Evolutionary conservation across 2,329 filamentous ascomycete species (phyloP).

Genomic region (Ampelomyces quisqualis): DNA sequence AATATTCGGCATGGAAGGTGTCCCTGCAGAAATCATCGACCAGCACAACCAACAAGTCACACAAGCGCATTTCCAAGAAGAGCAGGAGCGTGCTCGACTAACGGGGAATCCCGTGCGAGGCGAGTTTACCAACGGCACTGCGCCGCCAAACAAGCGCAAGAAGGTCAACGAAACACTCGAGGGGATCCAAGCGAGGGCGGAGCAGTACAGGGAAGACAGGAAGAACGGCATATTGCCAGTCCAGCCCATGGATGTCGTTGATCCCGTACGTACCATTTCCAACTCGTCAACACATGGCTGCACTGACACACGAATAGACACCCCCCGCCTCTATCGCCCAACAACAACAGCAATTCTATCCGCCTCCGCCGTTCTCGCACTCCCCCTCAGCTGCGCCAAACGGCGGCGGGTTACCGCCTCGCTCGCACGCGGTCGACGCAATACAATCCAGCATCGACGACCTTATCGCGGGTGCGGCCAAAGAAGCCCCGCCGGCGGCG

Average conservation of each 20-base stretch:
- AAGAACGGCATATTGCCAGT: conserved; percentile 45
- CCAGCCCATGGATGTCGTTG: conserved; percentile 18
- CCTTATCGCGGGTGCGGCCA: conserved; percentile 53
- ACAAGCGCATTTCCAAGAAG: conserved; percentile 79
- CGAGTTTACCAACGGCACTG: conserved; percentile 42
- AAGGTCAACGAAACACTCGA: conserved; percentile 70
- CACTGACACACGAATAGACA: too few species aligned
- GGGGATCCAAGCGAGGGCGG: conserved; percentile 77
- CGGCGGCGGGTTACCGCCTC: conserved; percentile 27
- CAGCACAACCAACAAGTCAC: conserved; percentile 85
- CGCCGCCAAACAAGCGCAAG: conserved; percentile 57
- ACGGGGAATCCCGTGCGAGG: conserved; percentile 79
- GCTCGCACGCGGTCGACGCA: conserved; percentile 42
- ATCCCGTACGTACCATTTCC: conserved; percentile 14
- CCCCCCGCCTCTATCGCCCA: too few species aligned
- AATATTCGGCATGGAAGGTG: conserved; percentile 98
- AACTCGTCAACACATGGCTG: too few species aligned
- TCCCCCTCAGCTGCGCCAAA: background rate
- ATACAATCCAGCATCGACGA: conserved; percentile 52
- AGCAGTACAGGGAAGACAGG: conserved; percentile 47
- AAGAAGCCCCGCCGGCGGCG: conserved; percentile 44
- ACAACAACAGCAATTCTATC: conserved; percentile 24
- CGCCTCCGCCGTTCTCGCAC: conserved; percentile 20
- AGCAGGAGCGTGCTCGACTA: conserved; percentile 75
- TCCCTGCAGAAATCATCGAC: conserved; percentile 80